A percentile compares a stretch with the other conserved stretches of the same genome.
Conservation (phyloP, 73 alveolate genomes). For the Paramecium biaurelia region DNA sequence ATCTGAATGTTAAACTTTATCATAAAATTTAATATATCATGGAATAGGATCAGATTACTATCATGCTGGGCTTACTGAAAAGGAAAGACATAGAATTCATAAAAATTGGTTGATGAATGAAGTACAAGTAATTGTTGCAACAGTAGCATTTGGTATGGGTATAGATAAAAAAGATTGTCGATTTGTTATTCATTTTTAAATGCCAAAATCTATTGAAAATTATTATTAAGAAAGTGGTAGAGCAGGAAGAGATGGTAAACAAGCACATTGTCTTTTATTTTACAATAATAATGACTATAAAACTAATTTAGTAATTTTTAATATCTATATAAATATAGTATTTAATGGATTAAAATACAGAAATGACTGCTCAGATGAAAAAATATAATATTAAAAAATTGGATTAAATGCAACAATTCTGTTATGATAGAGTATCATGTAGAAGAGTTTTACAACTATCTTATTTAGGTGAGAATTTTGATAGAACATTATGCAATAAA, state of each 20-base stretch:
- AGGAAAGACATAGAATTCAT: conserved; percentile 80
- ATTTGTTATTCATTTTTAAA: conserved; percentile 96
- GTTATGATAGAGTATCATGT: conserved; percentile 52
- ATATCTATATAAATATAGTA: too few relatives aligned
- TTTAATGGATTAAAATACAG: conserved; percentile 21
- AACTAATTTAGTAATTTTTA: neutral
- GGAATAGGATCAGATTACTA: conserved; percentile 87
- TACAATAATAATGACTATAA: conserved; percentile 41
- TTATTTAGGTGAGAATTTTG: conserved; percentile 69
- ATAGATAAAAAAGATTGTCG: conserved; percentile 98
- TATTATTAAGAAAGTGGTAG: conserved; percentile 73
- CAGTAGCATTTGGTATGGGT: conserved; percentile 99
- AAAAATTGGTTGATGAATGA: conserved; percentile 92
- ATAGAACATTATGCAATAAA: conserved; percentile 40
- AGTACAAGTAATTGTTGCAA: conserved; percentile 96
- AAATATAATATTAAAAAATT: conserved; percentile 3
- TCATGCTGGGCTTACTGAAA: conserved; percentile 91
- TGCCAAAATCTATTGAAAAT: conserved; percentile 93
- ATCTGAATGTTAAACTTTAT: conserved; percentile 91
- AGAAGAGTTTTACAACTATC: conserved; percentile 62
- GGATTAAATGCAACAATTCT: conserved; percentile 5
- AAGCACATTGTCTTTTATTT: conserved; percentile 65
- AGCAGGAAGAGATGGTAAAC: conserved; percentile 72
- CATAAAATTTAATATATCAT: conserved; percentile 74
- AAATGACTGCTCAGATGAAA: neutral